Conservation (phyloP, 1,139 yeast genomes). For the Geotrichum reessii region DNA sequence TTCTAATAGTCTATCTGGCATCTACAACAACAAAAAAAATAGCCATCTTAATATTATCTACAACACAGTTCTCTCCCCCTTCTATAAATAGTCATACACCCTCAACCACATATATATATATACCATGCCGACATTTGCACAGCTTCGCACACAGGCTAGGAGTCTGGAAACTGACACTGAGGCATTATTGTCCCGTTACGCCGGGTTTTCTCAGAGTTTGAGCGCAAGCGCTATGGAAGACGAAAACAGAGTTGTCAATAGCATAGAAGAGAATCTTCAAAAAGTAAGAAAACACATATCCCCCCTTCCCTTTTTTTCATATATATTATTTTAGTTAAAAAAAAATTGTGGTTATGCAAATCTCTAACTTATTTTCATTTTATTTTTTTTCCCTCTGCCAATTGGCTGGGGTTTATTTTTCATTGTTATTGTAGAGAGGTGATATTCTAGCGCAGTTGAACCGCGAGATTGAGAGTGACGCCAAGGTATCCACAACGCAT, state of each 20-base stretch:
- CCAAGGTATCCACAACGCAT: conserved; percentile 62
- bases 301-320: too few relatives aligned
- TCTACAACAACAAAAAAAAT: too few relatives aligned
- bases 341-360: not conserved
- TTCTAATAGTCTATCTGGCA: too few relatives aligned
- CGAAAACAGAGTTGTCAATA: conserved; percentile 42
- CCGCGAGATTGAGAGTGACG: conserved; percentile 52
- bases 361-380: not conserved
- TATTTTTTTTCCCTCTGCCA: not conserved
- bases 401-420: not conserved
- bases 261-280: conserved; percentile 41
- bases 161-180: conserved; percentile 54
- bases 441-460: conserved; percentile 38
- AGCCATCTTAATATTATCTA: too few relatives aligned
- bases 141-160: conserved; percentile 51
- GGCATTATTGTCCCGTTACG: conserved; percentile 45
- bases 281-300: conserved; percentile 27
- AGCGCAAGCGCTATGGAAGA: conserved; percentile 45
- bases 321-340: not conserved
- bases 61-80: too few relatives aligned
- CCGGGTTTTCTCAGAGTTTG: conserved; percentile 49
- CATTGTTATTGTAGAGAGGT: conserved; percentile 35
- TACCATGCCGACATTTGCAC: conserved; percentile 37
- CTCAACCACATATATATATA: not conserved
- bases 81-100: not conserved